Conservation (phyloP, 345 rosid genomes). For the Hibiscus tridactylites region DNA sequence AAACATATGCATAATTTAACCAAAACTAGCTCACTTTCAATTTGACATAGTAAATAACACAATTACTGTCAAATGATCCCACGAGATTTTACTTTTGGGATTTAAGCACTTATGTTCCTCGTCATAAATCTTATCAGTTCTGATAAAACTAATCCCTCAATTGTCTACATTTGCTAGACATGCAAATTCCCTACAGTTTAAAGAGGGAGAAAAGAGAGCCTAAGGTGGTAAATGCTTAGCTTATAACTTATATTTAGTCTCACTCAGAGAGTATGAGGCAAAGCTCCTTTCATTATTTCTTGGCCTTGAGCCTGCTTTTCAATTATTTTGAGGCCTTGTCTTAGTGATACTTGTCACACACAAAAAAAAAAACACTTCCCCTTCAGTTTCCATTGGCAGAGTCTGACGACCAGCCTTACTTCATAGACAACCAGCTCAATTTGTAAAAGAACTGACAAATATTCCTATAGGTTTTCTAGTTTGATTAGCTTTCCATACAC, state of each 20-base stretch:
- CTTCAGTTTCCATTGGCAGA: not conserved
- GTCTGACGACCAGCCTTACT: not conserved
- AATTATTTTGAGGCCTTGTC: not conserved
- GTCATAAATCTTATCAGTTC: not conserved
- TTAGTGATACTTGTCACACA: not conserved
- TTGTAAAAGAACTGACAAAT: not conserved
- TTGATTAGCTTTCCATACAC: not conserved
- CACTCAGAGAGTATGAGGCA: not conserved
- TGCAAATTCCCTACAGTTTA: not conserved
- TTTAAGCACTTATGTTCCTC: not conserved
- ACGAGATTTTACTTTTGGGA: not conserved
- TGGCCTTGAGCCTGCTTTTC: not conserved
- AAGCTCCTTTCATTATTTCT: not conserved
- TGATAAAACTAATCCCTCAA: not conserved
- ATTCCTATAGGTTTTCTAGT: not conserved
- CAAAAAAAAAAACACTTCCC: not conserved
- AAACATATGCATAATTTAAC: not conserved
- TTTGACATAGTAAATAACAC: no score
- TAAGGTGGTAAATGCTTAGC: not conserved
- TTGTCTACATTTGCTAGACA: not conserved
- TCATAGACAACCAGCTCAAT: not conserved
- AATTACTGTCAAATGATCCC: no score
- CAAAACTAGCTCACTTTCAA: not conserved
- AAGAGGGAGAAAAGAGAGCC: not conserved
- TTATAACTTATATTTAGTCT: not conserved